phyloP scores from a whole-genome alignment of 352 stramenopile species.

The Sclerospora graminicola region DNA sequence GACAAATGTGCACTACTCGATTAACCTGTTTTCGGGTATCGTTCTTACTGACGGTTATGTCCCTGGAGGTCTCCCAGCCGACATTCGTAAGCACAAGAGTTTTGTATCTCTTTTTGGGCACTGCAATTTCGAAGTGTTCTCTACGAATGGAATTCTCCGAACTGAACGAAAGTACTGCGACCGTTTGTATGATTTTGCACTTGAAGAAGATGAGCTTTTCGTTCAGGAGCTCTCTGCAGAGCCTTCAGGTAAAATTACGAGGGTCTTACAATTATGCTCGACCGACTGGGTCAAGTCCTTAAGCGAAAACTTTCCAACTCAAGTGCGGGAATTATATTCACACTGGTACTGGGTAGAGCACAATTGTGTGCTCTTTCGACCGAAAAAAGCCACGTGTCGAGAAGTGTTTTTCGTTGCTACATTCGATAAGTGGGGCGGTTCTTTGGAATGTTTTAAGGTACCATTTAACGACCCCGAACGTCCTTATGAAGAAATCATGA shows the following conservation, averaged over 20 bases:
- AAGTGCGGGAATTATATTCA: constrained; percentile 24
- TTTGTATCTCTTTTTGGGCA: constrained; percentile 36
- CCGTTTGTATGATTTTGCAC: constrained; percentile 31
- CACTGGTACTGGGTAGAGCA: constrained; percentile 44
- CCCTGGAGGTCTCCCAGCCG: constrained; percentile 21
- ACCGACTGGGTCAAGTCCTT: constrained; percentile 23
- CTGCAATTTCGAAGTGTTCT: constrained; percentile 44
- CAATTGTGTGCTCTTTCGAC: constrained; percentile 29
- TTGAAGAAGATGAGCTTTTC: constrained; percentile 14
- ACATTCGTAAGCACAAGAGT: constrained; percentile 18
- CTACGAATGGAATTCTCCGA: no score
- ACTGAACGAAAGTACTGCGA: no score
- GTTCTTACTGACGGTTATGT: constrained; percentile 30
- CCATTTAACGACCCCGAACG: constrained; percentile 14
- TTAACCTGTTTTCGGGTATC: no score
- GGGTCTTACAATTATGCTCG: constrained; percentile 27
- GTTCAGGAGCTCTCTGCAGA: constrained; percentile 22
- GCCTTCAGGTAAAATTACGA: not conserved
- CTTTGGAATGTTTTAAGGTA: no score
- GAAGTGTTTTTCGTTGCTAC: constrained; percentile 15
- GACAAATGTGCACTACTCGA: no score
- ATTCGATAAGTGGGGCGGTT: constrained; percentile 2
- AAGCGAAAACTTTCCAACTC: no score
- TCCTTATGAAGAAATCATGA: constrained; percentile 7
- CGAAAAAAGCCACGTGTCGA: constrained; percentile 7